phyloP scores from a whole-genome alignment of 2,329 filamentous ascomycete species.

The Penicillium sp. region DNA sequence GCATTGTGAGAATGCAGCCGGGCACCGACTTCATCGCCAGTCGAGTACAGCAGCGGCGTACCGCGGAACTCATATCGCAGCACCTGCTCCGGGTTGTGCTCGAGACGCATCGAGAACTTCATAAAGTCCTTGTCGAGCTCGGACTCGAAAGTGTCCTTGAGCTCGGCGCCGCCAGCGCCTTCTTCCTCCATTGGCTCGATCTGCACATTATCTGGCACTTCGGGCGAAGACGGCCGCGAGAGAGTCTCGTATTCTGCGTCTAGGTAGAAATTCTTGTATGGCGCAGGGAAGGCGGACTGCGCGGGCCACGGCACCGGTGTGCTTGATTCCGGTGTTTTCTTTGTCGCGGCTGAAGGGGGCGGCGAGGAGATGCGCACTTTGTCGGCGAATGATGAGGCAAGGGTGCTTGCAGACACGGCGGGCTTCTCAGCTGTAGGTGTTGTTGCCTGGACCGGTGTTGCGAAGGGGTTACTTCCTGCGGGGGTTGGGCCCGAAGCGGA shows the following conservation, averaged over 20 bases:
- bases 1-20: constrained; percentile 46
- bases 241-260: constrained; percentile 93
- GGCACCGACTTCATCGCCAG: constrained; percentile 70
- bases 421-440: constrained; percentile 33
- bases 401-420: constrained; percentile 53
- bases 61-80: constrained; percentile 78
- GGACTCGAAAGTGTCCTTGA: constrained; percentile 73
- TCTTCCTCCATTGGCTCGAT: constrained; percentile 40
- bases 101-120: constrained; percentile 73
- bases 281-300: constrained; percentile 59
- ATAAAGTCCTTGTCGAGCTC: constrained; percentile 73
- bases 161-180: constrained; percentile 37
- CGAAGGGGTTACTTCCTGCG: constrained; percentile 58
- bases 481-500: constrained; percentile 33
- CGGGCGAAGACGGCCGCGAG: constrained; percentile 54
- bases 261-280: constrained; percentile 76
- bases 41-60: constrained; percentile 74
- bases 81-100: constrained; percentile 78
- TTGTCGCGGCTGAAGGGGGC: constrained; percentile 27
- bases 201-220: constrained; percentile 48
- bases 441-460: constrained; percentile 45
- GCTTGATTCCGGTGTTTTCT: constrained; percentile 40
- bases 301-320: constrained; percentile 76
- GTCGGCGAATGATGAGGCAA: constrained; percentile 73
- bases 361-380: constrained; percentile 54